A percentile compares a stretch with the other conserved stretches of the same genome.
Evolutionary conservation across 768 basidiomycete species (phyloP).

Genomic region (Cytidiella melzeri): DNA sequence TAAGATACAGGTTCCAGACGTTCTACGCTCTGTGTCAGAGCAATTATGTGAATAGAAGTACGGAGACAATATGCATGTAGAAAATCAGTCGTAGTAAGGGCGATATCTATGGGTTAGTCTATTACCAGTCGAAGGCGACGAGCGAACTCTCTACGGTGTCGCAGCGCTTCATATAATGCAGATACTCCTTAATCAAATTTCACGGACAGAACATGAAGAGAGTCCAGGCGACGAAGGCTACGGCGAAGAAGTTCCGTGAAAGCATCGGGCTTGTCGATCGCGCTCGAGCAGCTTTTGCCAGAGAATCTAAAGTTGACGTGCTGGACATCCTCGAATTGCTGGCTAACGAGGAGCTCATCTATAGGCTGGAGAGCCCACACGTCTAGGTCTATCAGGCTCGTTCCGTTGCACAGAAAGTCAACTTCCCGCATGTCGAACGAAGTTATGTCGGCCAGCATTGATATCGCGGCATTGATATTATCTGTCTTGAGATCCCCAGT

Average conservation of each 20-base stretch:
- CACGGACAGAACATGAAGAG: not conserved
- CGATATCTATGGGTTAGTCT: no score
- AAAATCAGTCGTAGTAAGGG: no score
- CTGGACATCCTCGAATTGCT: not conserved
- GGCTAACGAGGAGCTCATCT: not conserved
- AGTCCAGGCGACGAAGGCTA: not conserved
- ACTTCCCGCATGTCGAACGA: not conserved
- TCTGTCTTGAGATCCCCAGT: not conserved
- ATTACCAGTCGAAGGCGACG: no score
- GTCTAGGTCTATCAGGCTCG: not conserved
- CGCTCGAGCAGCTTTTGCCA: not conserved
- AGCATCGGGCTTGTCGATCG: not conserved
- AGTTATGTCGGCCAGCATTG: not conserved
- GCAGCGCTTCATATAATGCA: no score
- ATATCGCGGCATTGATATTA: not conserved
- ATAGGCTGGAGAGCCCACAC: not conserved
- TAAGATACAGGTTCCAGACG: no score
- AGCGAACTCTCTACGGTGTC: no score
- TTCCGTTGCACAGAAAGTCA: not conserved
- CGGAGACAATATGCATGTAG: no score
- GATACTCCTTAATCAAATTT: not conserved
- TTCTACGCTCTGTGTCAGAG: no score
- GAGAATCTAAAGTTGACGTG: not conserved
- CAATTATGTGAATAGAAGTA: no score
- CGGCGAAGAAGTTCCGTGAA: not conserved